Conservation (phyloP, 805 yeast genomes). For the Saturnispora halmiae region DNA sequence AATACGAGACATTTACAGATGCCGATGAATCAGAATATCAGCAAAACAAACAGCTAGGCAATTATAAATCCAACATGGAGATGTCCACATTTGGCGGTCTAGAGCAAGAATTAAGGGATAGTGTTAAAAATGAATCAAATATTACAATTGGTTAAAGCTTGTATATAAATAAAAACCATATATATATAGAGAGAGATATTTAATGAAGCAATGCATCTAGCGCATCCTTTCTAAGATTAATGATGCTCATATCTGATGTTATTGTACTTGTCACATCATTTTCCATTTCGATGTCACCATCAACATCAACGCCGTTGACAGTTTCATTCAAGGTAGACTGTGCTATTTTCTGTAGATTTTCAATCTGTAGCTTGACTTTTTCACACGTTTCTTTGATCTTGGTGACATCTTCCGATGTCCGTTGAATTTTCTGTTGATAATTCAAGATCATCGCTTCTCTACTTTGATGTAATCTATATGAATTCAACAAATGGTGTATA, state of each 20-base stretch:
- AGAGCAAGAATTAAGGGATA: not conserved
- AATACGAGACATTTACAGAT: constrained; percentile 17
- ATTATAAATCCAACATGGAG: not conserved
- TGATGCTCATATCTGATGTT: not conserved
- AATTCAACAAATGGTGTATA: constrained; percentile 84
- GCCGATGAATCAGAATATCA: constrained; percentile 6
- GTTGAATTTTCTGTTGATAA: constrained; percentile 50
- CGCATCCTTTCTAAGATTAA: not conserved
- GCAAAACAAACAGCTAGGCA: no score
- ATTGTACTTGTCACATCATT: not conserved
- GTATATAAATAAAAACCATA: constrained; percentile 2
- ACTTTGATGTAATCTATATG: constrained; percentile 92
- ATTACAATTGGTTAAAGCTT: not conserved
- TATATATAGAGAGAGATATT: not conserved
- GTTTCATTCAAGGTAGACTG: not conserved
- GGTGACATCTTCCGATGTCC: constrained; percentile 33
- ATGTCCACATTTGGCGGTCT: not conserved
- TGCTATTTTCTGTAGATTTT: constrained; percentile 14
- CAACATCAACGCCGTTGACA: not conserved
- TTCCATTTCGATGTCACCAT: constrained; percentile 3
- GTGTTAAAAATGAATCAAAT: not conserved
- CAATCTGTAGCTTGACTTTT: constrained; percentile 33
- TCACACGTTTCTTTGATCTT: constrained; percentile 34
- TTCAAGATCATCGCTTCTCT: constrained; percentile 78
- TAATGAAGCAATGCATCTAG: not conserved